These are phyloP conservation scores for Ganoderma sp. DNA, from an alignment of 1,284 basidiomycete genomes.

Conservation along the genomic window DNA sequence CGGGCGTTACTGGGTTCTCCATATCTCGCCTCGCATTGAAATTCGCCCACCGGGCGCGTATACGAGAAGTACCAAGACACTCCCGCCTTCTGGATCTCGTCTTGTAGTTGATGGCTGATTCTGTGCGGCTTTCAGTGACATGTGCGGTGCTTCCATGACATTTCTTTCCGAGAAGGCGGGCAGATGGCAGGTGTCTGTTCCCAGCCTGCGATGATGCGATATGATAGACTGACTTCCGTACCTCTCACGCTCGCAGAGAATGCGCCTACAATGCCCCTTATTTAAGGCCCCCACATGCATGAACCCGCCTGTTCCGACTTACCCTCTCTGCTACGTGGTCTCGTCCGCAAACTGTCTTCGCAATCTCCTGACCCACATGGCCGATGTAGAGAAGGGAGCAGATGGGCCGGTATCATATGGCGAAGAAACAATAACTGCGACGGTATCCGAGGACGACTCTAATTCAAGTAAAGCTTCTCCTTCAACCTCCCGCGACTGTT, in stretches of 20 bases:
- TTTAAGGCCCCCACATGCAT: conserved; percentile 5
- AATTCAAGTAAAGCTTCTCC: conserved; percentile 3
- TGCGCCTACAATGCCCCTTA: not conserved
- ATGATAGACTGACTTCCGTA: conserved; percentile 10
- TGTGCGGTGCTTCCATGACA: conserved; percentile 26
- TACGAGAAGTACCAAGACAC: not conserved
- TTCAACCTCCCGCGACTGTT: not conserved
- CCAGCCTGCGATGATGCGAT: conserved; percentile 4
- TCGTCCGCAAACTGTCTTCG: not conserved
- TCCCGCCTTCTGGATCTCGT: not conserved
- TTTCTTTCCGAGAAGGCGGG: conserved; percentile 22
- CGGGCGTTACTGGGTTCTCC: conserved; percentile 15
- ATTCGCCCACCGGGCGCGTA: not conserved
- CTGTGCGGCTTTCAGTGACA: conserved; percentile 10
- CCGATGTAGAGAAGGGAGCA: conserved; percentile 17
- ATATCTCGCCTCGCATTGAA: conserved; percentile 4
- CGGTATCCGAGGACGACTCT: not conserved
- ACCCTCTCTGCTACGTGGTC: conserved; percentile 2
- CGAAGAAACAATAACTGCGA: conserved; percentile 9
- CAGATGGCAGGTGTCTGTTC: conserved; percentile 11
- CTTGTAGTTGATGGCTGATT: not conserved
- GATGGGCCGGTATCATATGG: not conserved
- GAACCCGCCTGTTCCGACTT: not conserved
- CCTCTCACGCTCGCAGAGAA: conserved; percentile 10
- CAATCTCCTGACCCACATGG: conserved; percentile 10